Evolutionary conservation across 768 basidiomycete species (phyloP).

Genomic region (Solioccasus polychromus): DNA sequence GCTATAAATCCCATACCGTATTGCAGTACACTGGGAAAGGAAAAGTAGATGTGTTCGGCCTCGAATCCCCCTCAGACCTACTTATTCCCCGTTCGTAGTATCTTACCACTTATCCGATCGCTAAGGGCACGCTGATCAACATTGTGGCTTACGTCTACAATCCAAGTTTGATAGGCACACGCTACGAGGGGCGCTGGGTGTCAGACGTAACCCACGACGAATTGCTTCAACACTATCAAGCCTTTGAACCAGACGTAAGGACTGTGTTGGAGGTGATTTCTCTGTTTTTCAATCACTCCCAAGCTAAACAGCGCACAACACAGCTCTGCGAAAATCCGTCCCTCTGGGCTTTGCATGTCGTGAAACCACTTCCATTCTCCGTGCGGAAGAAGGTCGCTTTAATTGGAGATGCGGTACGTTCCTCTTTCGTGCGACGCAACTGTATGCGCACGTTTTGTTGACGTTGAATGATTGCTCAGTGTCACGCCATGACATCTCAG

Average conservation of each 20-base stretch:
- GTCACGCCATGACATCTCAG: conserved; percentile 27
- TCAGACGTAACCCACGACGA: conserved; percentile 31
- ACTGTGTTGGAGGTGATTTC: conserved; percentile 28
- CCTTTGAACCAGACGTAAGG: conserved; percentile 38
- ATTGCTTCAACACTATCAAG: conserved; percentile 25
- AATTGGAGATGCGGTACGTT: conserved; percentile 47
- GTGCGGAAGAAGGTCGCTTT: conserved; percentile 41
- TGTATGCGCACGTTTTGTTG: not conserved
- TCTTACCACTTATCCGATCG: conserved; percentile 39
- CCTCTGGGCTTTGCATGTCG: conserved; percentile 44
- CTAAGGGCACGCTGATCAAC: conserved; percentile 36
- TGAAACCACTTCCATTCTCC: conserved; percentile 40
- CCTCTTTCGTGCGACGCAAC: not conserved
- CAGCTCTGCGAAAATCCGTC: conserved; percentile 37
- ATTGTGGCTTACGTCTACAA: conserved; percentile 31
- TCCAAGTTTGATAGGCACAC: conserved; percentile 27
- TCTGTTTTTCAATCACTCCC: not conserved
- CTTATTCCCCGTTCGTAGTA: conserved; percentile 27
- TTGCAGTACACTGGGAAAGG: conserved; percentile 13
- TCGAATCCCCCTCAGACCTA: not conserved
- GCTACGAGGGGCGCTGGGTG: conserved; percentile 33
- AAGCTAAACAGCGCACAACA: not conserved
- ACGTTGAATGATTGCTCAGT: conserved; percentile 7
- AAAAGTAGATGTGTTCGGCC: not conserved
- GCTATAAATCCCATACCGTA: conserved; percentile 6